Evolutionary conservation across 305 asterid species (phyloP), one percentile per base, ranked within the genome.

Genomic region (Plantago lanceolata): DNA sequence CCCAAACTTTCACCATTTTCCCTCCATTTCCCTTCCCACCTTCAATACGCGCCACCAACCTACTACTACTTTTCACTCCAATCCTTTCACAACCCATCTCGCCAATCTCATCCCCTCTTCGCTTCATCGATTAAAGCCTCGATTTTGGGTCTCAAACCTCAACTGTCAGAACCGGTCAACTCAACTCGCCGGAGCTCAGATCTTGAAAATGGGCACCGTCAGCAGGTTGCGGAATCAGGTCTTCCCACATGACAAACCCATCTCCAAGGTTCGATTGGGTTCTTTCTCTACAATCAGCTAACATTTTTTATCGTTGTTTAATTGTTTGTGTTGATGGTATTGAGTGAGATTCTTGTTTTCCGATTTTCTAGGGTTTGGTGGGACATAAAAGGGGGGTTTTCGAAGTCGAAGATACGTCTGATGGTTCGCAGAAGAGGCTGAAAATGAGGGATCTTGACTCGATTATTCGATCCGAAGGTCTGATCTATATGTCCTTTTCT

Each of bases 401-500:
- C 7, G 88, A 76, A 40, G 65, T 66, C 61, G 95, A 76, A 66
- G 95, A 77, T 71, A 74, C 76, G 33, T 62, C 74, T 8, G 88
- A 79, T 43, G 66, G 57, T 45, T 68, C 75, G 49, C 71, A 73
- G 7, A 84, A 80, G 70, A 83, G 84, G 67, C 78, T 71, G 72
- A 87, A 85, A 85, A 77, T 75, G 82, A 76, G 85, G 65, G 86
- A 79, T 75, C 93, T 89, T 71, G 83, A 74, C 64, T 81, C 94
- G 2, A 83, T 84, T 53, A 62, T 85, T 68, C 85, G 66, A 51
- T 71, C 80, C n/a, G 86, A 84, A 81, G 96, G 98, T 89, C 49
- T 45, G 65, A 24, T 11, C 59, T 48, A 68, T 18, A 68, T 61
- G 12, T 48, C 70, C 50, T 0, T 19, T n/a, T 26, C 21, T 43